These are phyloP conservation scores for Deuterostichococcus epilithicus DNA, from an alignment of 139 green algal species.

Conservation along the genomic window DNA sequence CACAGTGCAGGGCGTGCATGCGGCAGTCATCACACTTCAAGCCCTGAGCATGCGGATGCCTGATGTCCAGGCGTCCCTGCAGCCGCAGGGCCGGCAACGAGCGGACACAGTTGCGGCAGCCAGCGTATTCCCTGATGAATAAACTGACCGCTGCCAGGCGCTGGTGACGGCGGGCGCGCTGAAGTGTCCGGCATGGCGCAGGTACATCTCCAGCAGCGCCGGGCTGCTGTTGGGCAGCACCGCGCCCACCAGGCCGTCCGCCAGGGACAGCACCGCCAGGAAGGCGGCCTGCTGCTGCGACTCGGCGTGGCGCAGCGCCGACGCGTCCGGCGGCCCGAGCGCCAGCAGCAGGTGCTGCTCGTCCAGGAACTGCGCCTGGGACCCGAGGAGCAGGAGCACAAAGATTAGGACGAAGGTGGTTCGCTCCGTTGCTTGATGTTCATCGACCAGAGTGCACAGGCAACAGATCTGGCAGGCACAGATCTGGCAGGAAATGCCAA, in stretches of 20 bases:
- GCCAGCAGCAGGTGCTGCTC: conserved; percentile 10
- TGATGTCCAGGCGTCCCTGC: too few species aligned
- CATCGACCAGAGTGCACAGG: too few species aligned
- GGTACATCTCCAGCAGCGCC: conserved; percentile 12
- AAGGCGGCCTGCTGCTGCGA: neutral
- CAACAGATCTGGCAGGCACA: too few species aligned
- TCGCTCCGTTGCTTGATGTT: too few species aligned
- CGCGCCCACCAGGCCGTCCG: neutral
- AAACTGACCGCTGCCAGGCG: neutral
- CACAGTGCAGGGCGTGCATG: too few species aligned
- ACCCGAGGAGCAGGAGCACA: neutral
- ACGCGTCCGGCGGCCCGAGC: conserved; percentile 4
- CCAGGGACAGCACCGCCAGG: neutral
- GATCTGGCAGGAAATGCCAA: too few species aligned
- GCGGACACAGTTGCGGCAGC: too few species aligned
- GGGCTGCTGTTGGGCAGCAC: conserved; percentile 5
- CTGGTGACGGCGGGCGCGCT: neutral
- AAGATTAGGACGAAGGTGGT: too few species aligned
- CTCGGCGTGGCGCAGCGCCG: conserved; percentile 3
- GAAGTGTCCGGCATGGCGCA: neutral
- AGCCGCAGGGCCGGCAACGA: too few species aligned
- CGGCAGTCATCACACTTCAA: neutral
- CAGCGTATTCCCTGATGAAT: too few species aligned
- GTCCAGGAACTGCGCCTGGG: conserved; percentile 25
- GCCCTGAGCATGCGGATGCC: too few species aligned